Conservation (phyloP, 139 green algal genomes). For the Auxenochlorella pyrenoidosa region DNA sequence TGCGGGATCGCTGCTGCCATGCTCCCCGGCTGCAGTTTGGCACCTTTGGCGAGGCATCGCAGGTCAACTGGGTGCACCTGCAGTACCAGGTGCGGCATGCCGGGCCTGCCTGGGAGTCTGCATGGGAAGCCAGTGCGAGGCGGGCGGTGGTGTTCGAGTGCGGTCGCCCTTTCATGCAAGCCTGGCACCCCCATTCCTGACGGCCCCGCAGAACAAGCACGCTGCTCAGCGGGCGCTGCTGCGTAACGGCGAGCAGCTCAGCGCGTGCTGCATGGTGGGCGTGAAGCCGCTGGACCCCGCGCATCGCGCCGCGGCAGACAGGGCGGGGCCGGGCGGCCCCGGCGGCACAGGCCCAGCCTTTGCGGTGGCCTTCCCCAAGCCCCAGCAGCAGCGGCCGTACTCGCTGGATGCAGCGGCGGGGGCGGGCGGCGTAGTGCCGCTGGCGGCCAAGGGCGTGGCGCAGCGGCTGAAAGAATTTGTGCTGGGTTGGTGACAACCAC, state of each 20-base stretch:
- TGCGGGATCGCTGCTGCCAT: neutral
- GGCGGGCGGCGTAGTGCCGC: slow-evolving; percentile 24
- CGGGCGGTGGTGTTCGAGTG: too few species aligned
- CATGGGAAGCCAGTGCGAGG: too few species aligned
- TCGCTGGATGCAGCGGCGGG: slow-evolving; percentile 2
- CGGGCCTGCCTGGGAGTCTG: too few species aligned
- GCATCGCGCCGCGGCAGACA: slow-evolving; percentile 6
- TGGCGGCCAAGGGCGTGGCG: slow-evolving; percentile 28
- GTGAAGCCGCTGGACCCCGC: slow-evolving; percentile 52
- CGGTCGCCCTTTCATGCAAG: neutral
- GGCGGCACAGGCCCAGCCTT: neutral
- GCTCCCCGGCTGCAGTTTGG: slow-evolving; percentile 44
- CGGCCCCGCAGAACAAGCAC: slow-evolving; percentile 55
- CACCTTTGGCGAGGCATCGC: slow-evolving; percentile 36
- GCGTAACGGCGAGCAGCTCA: slow-evolving; percentile 53
- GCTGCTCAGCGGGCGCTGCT: slow-evolving; percentile 57
- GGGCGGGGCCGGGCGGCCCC: neutral
- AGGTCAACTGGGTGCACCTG: slow-evolving; percentile 66
- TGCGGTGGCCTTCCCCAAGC: slow-evolving; percentile 37
- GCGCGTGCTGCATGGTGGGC: slow-evolving; percentile 54
- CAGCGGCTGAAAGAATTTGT: slow-evolving; percentile 53
- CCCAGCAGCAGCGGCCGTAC: slow-evolving; percentile 33
- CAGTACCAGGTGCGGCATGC: slow-evolving; percentile 47
- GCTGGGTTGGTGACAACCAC: slow-evolving; percentile 43
- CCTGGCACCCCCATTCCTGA: neutral